These are phyloP conservation scores for Trichoderma sp. DNA, from an alignment of 2,329 filamentous ascomycete species.

Conservation along the genomic window DNA sequence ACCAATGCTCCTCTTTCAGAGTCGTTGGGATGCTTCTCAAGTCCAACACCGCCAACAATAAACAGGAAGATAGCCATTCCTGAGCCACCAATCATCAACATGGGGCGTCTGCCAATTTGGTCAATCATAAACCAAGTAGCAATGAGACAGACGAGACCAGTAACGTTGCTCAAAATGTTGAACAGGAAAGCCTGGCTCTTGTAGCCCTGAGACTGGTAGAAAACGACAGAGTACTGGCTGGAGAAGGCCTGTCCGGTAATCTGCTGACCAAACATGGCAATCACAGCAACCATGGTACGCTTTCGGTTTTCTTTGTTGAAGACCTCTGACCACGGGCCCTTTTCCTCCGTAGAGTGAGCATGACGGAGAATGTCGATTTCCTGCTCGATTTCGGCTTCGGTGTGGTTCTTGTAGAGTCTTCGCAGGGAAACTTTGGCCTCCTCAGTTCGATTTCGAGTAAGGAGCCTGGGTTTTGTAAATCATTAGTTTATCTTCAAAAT, in stretches of 20 bases:
- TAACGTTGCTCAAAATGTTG: constrained; percentile 27
- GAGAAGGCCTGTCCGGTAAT: constrained; percentile 37
- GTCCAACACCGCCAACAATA: constrained; percentile 27
- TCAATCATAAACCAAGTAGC: constrained; percentile 32
- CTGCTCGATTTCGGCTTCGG: constrained; percentile 30
- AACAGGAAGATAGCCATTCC: constrained; percentile 31
- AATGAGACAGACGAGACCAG: constrained; percentile 22
- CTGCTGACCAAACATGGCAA: constrained; percentile 37
- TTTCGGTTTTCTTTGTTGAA: constrained; percentile 28
- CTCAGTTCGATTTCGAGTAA: constrained; percentile 40
- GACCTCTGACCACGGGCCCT: constrained; percentile 30
- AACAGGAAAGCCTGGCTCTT: constrained; percentile 30
- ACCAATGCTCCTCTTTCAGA: constrained; percentile 18
- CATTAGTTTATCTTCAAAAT: background rate
- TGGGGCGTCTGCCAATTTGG: constrained; percentile 29
- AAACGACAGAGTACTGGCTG: constrained; percentile 34
- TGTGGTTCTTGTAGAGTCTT: constrained; percentile 34
- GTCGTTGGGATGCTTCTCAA: constrained; percentile 19
- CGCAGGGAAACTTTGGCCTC: constrained; percentile 38
- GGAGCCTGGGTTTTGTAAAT: constrained; percentile 25
- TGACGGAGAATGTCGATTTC: constrained; percentile 29
- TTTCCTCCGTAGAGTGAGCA: constrained; percentile 26
- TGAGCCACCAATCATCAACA: constrained; percentile 30
- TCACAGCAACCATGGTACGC: constrained; percentile 30
- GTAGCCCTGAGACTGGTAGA: constrained; percentile 34